Base-by-base conservation (phyloP, 1,139 yeast species). In the Keqinozyma sinolaborantium region DNA sequence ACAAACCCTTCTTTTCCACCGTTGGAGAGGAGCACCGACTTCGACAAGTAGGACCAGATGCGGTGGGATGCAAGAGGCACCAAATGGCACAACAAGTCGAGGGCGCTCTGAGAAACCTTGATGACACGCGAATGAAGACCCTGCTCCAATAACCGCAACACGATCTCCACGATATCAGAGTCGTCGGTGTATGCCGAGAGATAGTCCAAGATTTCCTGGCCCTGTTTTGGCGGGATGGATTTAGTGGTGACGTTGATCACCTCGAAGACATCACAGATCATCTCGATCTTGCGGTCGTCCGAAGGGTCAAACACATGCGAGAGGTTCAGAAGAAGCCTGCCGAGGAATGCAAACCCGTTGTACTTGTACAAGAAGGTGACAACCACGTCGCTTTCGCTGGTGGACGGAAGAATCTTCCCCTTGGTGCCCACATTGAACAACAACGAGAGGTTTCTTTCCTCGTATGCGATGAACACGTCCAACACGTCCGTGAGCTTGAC, bases 261-360 rank as follows among this genome's bases (percentile, higher is more conserved):
- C 14, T 65, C 64, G 16, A 82, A 48, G 14, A 80, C 73, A 23
- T 77, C 75, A 8, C 70, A 45, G 9, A 75, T 60, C 6, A 69
- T 39, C 9, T 58, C 59, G 30, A 60, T 48, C 38, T 70, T 66
- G 19, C 60, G 65, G 0, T 44, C 40, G 24, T 68, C 64, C 4
- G 56, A 43, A 11, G 56, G 43, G 31, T 69, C 58, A 40, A 62
- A 65, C 5, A 57, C 48, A 30, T 60, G 61, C 21, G 79, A 64
- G 6, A 81, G 53, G 42, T 81, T 83, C 43, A 83, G 90, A 19
- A 90, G 55, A 0, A 85, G 61, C 44, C 95, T 71, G 1, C 97
- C 97, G 23, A 90, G 47, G 26, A 84, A 63, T 0, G 94, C 75
- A 95, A 97, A 87, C 1, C 97, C 97, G 50, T 80, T 84, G 50